Evolutionary conservation across 805 yeast genomes (phyloP).

Genomic region (Kuraishia floccosa): DNA sequence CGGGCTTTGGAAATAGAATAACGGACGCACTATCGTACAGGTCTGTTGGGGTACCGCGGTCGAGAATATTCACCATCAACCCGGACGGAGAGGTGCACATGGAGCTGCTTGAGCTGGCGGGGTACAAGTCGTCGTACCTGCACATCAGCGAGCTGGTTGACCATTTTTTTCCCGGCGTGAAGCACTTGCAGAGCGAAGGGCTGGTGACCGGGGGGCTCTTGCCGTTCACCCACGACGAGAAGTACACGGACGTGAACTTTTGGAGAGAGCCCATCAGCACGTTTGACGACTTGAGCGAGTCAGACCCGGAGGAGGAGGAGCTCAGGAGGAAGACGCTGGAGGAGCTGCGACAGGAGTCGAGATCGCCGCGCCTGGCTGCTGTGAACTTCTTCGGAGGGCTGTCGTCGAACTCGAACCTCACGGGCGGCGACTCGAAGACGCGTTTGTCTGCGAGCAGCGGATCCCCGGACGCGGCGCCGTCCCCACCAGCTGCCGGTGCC

Average conservation of each 20-base stretch:
- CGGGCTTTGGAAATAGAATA: slow-evolving; percentile 94
- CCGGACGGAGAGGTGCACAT: slow-evolving; percentile 96
- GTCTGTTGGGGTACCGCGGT: slow-evolving; percentile 87
- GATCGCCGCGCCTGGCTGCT: not conserved
- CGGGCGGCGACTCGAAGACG: not conserved
- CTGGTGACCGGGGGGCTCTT: slow-evolving; percentile 8
- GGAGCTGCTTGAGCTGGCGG: slow-evolving; percentile 91
- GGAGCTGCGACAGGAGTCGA: not conserved
- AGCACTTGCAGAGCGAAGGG: slow-evolving; percentile 5
- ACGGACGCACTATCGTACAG: slow-evolving; percentile 95
- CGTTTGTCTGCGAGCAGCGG: not conserved
- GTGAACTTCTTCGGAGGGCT: not conserved
- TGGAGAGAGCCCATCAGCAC: slow-evolving; percentile 85
- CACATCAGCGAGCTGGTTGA: slow-evolving; percentile 90
- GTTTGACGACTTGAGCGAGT: slow-evolving; percentile 49
- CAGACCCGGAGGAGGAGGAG: slow-evolving; percentile 24
- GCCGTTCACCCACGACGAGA: slow-evolving; percentile 33
- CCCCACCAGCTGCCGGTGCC: not conserved
- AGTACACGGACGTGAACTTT: slow-evolving; percentile 77
- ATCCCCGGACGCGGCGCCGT: not conserved
- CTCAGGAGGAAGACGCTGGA: slow-evolving; percentile 1
- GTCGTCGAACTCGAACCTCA: not conserved
- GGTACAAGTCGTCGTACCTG: slow-evolving; percentile 79
- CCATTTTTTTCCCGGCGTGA: slow-evolving; percentile 90
- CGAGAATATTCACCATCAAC: slow-evolving; percentile 89